Conservation (phyloP, 179 eudicot genomes). For the Actinidia arguta region DNA sequence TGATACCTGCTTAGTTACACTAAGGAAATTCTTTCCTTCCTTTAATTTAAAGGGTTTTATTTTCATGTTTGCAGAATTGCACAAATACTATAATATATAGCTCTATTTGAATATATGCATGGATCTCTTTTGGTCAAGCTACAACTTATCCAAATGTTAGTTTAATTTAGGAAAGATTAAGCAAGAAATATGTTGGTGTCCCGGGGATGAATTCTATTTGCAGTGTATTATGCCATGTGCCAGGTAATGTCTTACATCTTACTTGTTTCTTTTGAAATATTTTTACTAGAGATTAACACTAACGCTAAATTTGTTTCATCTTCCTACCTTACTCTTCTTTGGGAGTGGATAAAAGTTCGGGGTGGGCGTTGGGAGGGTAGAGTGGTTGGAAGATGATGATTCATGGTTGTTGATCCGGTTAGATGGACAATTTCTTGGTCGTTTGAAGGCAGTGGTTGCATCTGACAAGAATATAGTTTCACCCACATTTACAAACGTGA, state of each 20-base stretch:
- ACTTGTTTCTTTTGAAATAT: conserved; percentile 7
- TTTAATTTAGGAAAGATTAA: conserved; percentile 60
- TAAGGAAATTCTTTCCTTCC: neutral
- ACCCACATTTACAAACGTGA: conserved; percentile 50
- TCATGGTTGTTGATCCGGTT: conserved; percentile 71
- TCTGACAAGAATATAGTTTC: conserved; percentile 86
- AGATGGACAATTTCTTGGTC: conserved; percentile 77
- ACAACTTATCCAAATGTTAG: conserved; percentile 20
- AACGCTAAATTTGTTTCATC: conserved; percentile 8
- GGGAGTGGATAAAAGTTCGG: conserved; percentile 86
- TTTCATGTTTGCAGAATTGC: neutral
- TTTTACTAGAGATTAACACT: neutral
- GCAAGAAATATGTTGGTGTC: conserved; percentile 84
- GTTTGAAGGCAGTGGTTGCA: conserved; percentile 78
- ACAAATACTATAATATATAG: neutral
- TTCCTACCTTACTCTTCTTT: conserved; percentile 17
- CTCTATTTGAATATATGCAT: neutral
- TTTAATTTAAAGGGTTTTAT: neutral
- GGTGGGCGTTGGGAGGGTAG: conserved; percentile 69
- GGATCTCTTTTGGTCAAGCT: neutral
- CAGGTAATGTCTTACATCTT: conserved; percentile 55
- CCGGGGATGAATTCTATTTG: conserved; percentile 98
- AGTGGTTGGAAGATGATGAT: conserved; percentile 67
- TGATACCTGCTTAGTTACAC: neutral
- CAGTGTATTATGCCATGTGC: conserved; percentile 71